phyloP scores from a whole-genome alignment of 345 rosid species.

The Ceriops decandra region DNA sequence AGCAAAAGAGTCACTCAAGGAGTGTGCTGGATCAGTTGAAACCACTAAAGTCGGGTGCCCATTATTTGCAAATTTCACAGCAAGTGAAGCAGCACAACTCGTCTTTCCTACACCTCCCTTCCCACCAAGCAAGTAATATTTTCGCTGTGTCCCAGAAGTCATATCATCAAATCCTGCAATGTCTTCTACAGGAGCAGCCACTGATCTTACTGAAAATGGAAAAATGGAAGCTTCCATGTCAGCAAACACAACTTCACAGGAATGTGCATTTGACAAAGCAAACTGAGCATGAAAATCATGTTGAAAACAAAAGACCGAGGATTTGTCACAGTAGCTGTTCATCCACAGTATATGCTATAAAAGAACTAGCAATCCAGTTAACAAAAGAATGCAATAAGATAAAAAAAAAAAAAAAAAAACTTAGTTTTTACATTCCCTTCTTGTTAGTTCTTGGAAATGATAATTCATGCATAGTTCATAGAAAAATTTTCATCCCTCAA shows the following conservation, averaged over 20 bases:
- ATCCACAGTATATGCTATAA: too few relatives aligned
- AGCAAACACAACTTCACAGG: neutral
- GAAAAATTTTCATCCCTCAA: neutral
- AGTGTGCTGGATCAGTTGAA: constrained; percentile 97
- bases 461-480: too few relatives aligned
- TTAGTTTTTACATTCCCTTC: too few relatives aligned
- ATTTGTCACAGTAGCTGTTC: too few relatives aligned
- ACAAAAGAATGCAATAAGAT: too few relatives aligned
- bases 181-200: constrained; percentile 73
- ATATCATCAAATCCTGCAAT: constrained; percentile 78
- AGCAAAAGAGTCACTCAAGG: constrained; percentile 92
- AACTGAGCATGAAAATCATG: neutral
- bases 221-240: neutral
- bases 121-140: constrained; percentile 96
- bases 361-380: too few relatives aligned
- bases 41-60: constrained; percentile 98
- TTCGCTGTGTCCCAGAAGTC: constrained; percentile 75
- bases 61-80: constrained; percentile 87
- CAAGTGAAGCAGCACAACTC: constrained; percentile 96
- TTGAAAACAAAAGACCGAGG: too few relatives aligned
- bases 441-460: too few relatives aligned
- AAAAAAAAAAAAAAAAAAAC: too few relatives aligned
- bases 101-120: constrained; percentile 99
- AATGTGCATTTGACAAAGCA: neutral
- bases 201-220: constrained; percentile 62